Evolutionary conservation across 2,329 filamentous ascomycete species (phyloP), one percentile per base, ranked within the genome.

Genomic region (Clonostachys solani): DNA sequence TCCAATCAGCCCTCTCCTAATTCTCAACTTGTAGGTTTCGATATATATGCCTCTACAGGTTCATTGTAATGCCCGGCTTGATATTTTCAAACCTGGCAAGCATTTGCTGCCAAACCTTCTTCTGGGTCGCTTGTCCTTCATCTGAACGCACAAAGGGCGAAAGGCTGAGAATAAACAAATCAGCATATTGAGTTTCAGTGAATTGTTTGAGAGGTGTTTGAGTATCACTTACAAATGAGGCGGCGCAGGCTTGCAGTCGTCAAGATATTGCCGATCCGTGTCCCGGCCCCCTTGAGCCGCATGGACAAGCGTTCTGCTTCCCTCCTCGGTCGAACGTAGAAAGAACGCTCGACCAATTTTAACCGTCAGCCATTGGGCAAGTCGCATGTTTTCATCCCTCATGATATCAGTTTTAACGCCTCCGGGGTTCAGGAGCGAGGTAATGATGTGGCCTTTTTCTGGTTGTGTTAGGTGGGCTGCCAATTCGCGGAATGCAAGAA

Each of bases 361-460:
- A 10, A 57, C 43, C 2, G 12, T 12, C 48, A 49, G 52, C 2
- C 45, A 46, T 15, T 35, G 46, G 0, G 44, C 23, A 29, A 29
- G 9, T 10, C 23, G 23, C 23, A 29, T 29, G 9, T 29, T 29
- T 3, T 29, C 23, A 0, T 77, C 68, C 2, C 76, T 64, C 6
- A 52, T 54, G 2, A 82, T 61, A 19, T 69, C 61, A 1, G 73
- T 72, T 38, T 76, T 65, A 55, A 78, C 81, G 33, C 75, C 62
- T 2, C 78, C 78, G 0, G 79, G 78, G 47, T 77, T 78, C 17
- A 77, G 50, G 50, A 66, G 65, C 54, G 79, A 81, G 48, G 82
- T 53, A 2, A 71, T 69, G 37, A 81, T 71, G 12, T 60, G 55
- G 40, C 37, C 58, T 51, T 12, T 49, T 3, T 43, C 7, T 3